Evolutionary conservation across 345 rosid species (phyloP), one percentile per base, ranked within the genome.

Genomic region (Citrus trifoliata): DNA sequence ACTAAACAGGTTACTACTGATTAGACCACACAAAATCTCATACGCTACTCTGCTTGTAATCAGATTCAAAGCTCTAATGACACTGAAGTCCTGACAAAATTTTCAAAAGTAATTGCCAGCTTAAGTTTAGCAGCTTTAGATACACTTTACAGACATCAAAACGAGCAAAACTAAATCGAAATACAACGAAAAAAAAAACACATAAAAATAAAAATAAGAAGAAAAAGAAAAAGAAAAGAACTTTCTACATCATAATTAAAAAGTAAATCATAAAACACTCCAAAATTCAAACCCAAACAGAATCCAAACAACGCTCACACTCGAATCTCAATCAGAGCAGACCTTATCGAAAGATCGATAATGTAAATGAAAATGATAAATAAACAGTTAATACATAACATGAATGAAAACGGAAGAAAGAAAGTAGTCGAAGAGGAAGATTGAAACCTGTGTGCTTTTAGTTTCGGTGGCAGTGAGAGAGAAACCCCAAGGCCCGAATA

Each of bases 381-480:
- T n/a, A 37, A 24, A 55, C 5, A 0, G 40, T n/a, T 65, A 30
- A 64, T 62, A 7, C n/a, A 42, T 35, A 13, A 58, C 7, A 58
- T 10, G 32, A 72, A 33, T 2, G n/a, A 18, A 30, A 19, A 9
- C 25, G 53, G 22, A 51, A 10, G 62, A 0, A 73, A 7, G 19
- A 0, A 60, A 5, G 35, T n/a, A 67, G 18, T 38, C 6, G 71
- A 53, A 56, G 74, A 66, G 42, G 51, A 46, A 64, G 14, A 22
- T 30, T 10, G 72, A 75, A 74, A 74, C 81, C 81, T 70, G 63
- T 12, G 59, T 19, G 24, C 58, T 56, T 55, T 74, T 19, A 40
- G 59, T 61, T 37, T 59, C 19, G 24, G 73, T 1, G 42, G 59
- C 1, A 70, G 32, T 33, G 37, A 71, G 67, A 71, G 68, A 78